Conservation (phyloP, 805 yeast species). For the Yamadazyma sp. region DNA sequence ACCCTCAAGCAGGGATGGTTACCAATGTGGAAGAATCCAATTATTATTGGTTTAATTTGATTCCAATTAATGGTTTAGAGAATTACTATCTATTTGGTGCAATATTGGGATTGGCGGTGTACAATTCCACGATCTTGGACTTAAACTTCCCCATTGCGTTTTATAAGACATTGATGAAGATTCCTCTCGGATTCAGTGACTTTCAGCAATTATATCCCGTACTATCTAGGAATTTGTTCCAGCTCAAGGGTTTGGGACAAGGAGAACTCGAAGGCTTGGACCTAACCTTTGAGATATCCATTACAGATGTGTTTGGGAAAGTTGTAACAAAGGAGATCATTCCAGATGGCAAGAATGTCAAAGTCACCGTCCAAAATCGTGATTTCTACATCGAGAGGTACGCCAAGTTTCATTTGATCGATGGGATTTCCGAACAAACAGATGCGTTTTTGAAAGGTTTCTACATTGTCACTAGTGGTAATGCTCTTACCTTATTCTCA, state of each 20-base stretch:
- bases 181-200: slow-evolving; percentile 60
- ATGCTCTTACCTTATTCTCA: slow-evolving; percentile 74
- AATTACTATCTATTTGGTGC: slow-evolving; percentile 79
- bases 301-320: slow-evolving; percentile 48
- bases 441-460: slow-evolving; percentile 70
- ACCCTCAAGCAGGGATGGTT: slow-evolving; percentile 68
- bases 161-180: slow-evolving; percentile 68
- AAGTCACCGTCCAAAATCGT: slow-evolving; percentile 61
- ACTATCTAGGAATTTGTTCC: slow-evolving; percentile 42
- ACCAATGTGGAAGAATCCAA: slow-evolving; percentile 65
- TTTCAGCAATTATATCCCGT: slow-evolving; percentile 68
- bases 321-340: slow-evolving; percentile 50
- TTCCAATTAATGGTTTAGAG: slow-evolving; percentile 46
- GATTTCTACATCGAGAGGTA: slow-evolving; percentile 62
- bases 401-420: slow-evolving; percentile 58
- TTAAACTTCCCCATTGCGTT: slow-evolving; percentile 72
- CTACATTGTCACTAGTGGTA: slow-evolving; percentile 71
- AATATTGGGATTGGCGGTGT: slow-evolving; percentile 84
- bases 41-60: slow-evolving; percentile 70
- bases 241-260: slow-evolving; percentile 23
- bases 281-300: slow-evolving; percentile 60
- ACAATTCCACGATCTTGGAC: slow-evolving; percentile 85
- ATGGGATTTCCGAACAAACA: slow-evolving; percentile 53
- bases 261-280: slow-evolving; percentile 47
- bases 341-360: slow-evolving; percentile 52